Evolutionary conservation across 2,329 filamentous ascomycete species (phyloP).

Genomic region (Elsinoe batatas): DNA sequence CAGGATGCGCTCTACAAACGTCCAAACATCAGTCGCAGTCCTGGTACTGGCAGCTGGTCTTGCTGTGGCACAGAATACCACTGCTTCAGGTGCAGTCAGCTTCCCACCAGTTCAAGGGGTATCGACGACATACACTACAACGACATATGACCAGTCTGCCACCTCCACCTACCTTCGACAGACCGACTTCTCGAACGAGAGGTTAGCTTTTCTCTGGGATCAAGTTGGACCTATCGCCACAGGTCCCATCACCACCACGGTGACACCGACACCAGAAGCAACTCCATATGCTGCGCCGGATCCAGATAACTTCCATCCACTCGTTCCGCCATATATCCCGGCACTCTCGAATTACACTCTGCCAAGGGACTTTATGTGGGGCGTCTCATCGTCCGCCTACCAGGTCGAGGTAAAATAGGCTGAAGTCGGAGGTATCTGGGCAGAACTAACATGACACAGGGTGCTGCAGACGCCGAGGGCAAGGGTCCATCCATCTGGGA

Average conservation of each 20-base stretch:
- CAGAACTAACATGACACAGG: constrained; percentile 13
- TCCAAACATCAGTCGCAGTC: neutral
- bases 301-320: constrained; percentile 22
- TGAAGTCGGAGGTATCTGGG: neutral
- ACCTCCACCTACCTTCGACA: constrained; percentile 35
- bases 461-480: constrained; percentile 23
- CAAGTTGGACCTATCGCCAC: constrained; percentile 23
- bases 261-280: constrained; percentile 27
- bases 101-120: constrained; percentile 26
- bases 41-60: neutral
- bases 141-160: constrained; percentile 34
- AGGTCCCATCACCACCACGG: constrained; percentile 23
- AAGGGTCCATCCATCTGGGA: constrained; percentile 24
- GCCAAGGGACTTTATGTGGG: constrained; percentile 25
- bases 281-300: constrained; percentile 27
- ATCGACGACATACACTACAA: constrained; percentile 24
- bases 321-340: constrained; percentile 26
- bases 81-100: constrained; percentile 17
- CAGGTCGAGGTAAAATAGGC: constrained; percentile 21
- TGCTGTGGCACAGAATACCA: constrained; percentile 2
- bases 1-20: neutral
- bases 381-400: constrained; percentile 26
- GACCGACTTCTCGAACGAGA: constrained; percentile 38
- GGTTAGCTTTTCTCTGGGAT: constrained; percentile 24
- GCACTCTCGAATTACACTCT: constrained; percentile 21